A percentile compares a stretch with the other conserved stretches of the same genome.
phyloP scores from a whole-genome alignment of 2,329 filamentous ascomycete genomes.

The Fusarium nodosum region DNA sequence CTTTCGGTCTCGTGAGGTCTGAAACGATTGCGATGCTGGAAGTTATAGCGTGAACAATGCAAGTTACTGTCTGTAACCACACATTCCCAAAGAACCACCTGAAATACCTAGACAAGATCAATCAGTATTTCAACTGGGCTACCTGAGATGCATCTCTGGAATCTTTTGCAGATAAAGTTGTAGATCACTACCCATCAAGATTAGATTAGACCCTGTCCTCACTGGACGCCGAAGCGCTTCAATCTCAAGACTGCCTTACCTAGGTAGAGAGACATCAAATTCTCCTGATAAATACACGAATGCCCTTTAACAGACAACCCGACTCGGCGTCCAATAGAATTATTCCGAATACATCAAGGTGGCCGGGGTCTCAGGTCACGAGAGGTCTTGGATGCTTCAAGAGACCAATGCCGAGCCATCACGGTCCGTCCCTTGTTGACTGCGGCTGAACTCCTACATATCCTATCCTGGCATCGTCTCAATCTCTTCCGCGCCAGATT shows the following conservation, averaged over 20 bases:
- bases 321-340: background rate
- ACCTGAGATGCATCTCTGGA: background rate
- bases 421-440: conserved; percentile 42
- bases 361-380: conserved; percentile 15
- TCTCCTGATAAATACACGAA: conserved; percentile 12
- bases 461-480: conserved; percentile 7
- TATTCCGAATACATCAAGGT: background rate
- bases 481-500: conserved; percentile 1
- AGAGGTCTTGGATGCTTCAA: conserved; percentile 1
- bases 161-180: background rate
- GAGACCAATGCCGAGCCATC: conserved; percentile 20
- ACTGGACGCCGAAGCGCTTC: conserved; percentile 13
- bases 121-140: background rate
- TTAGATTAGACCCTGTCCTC: background rate
- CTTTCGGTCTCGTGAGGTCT: background rate
- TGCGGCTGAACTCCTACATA: conserved; percentile 28
- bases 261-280: background rate
- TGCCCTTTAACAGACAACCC: conserved; percentile 1
- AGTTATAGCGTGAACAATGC: background rate
- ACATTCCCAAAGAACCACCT: too few relatives aligned
- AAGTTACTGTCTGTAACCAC: background rate
- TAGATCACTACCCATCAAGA: background rate
- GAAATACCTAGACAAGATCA: background rate
- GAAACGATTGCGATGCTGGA: background rate
- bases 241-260: background rate